Conservation (phyloP, 1,284 basidiomycete species). For the Cryptococcus hybrid region DNA sequence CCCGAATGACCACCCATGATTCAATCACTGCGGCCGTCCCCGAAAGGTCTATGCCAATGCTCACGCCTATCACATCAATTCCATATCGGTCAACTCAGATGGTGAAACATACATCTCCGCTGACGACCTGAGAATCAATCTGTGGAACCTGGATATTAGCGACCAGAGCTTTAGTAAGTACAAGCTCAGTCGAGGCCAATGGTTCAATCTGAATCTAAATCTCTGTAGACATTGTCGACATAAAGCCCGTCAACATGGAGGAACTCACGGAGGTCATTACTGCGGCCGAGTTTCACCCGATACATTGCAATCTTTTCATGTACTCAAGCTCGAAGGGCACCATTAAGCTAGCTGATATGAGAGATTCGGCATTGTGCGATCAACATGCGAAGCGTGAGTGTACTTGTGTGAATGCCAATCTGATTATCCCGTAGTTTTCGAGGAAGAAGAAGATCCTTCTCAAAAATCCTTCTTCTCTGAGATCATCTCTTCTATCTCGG, state of each 20-base stretch:
- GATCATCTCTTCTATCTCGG: conserved; percentile 99
- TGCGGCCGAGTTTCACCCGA: conserved; percentile 97
- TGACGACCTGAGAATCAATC: conserved; percentile 93
- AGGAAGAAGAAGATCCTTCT: conserved; percentile 97
- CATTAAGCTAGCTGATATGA: conserved; percentile 99
- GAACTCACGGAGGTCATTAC: conserved; percentile 99
- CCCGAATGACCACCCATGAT: conserved; percentile 89
- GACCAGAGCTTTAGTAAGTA: conserved; percentile 98
- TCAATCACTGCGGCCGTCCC: conserved; percentile 97
- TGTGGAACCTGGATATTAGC: conserved; percentile 98
- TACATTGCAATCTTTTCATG: conserved; percentile 98
- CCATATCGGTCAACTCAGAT: conserved; percentile 98
- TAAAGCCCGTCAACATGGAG: conserved; percentile 99
- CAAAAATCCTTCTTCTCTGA: conserved; percentile 99
- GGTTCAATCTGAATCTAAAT: background rate
- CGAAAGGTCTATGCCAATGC: conserved; percentile 99
- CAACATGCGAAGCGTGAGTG: conserved; percentile 89
- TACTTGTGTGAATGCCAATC: conserved; percentile 9
- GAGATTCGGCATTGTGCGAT: conserved; percentile 96
- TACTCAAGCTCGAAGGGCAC: conserved; percentile 99
- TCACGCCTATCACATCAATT: conserved; percentile 99
- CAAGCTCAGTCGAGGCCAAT: background rate
- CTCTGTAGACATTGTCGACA: conserved; percentile 91
- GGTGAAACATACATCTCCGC: conserved; percentile 99
- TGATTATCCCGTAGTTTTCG: conserved; percentile 65